These are phyloP conservation scores for Niveomyces coronatus DNA, from an alignment of 2,329 filamentous ascomycete species.

Conservation along the genomic window DNA sequence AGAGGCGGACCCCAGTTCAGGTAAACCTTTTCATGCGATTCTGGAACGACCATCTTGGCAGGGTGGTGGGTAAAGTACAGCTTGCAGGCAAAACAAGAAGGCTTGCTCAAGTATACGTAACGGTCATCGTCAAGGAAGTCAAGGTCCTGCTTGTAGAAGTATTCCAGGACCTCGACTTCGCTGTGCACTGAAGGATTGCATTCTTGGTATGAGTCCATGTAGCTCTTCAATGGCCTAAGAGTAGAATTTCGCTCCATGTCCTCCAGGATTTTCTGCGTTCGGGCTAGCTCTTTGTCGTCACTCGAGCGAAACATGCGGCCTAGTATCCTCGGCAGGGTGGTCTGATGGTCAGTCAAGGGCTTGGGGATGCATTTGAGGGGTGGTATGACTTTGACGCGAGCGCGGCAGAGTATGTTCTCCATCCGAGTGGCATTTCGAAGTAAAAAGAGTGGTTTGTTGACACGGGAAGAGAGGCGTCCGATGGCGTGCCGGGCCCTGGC, in stretches of 20 bases:
- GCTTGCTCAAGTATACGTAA: conserved; percentile 42
- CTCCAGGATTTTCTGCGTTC: conserved; percentile 2
- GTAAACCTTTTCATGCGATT: conserved; percentile 30
- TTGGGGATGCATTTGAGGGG: conserved; percentile 8
- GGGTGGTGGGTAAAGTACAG: conserved; percentile 34
- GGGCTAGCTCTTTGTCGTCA: conserved; percentile 7
- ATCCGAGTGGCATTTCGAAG: conserved; percentile 23
- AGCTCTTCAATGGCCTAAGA: not conserved
- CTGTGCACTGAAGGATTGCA: conserved; percentile 30
- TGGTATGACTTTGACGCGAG: conserved; percentile 17
- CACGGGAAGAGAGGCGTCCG: conserved; percentile 33
- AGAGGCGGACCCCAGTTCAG: conserved; percentile 27
- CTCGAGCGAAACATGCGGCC: conserved; percentile 19
- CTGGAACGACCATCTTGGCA: conserved; percentile 19
- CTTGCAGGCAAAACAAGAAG: conserved; percentile 38
- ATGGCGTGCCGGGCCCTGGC: conserved; percentile 25
- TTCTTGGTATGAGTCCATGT: conserved; percentile 12
- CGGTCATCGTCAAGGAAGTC: conserved; percentile 28
- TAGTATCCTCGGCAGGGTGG: conserved; percentile 21
- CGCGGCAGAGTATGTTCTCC: conserved; percentile 21
- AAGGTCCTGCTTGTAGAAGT: conserved; percentile 26
- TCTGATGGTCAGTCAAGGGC: conserved; percentile 19
- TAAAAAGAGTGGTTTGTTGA: conserved; percentile 22
- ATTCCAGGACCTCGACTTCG: conserved; percentile 37
- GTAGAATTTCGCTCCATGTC: not conserved